phyloP scores from a whole-genome alignment of 805 yeast genomes.

The Metschnikowia peoriensis region DNA sequence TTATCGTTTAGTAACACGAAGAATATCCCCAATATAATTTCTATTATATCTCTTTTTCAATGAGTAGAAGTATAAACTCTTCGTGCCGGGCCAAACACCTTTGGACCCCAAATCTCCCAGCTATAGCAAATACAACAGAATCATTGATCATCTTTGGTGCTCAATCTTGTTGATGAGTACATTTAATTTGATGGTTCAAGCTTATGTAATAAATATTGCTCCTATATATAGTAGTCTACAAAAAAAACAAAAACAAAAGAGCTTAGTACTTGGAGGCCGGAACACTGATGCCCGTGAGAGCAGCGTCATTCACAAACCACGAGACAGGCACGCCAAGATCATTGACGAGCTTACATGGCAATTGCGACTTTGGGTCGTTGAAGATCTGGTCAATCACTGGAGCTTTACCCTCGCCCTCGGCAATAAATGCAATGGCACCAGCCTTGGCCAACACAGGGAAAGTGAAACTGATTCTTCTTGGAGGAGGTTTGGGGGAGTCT shows the following conservation, averaged over 20 bases:
- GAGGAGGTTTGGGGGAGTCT: constrained; percentile 93
- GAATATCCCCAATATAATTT: too few relatives aligned
- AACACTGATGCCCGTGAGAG: constrained; percentile 61
- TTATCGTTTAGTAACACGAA: too few relatives aligned
- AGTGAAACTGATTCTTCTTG: constrained; percentile 87
- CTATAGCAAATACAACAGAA: too few relatives aligned
- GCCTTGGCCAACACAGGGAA: constrained; percentile 67
- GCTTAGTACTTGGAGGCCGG: constrained; percentile 35
- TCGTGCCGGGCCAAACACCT: too few relatives aligned
- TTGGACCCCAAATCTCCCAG: too few relatives aligned
- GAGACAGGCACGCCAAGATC: constrained; percentile 51
- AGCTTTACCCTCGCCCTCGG: constrained; percentile 86
- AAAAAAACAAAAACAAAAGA: neutral
- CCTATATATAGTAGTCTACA: too few relatives aligned
- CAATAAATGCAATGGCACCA: constrained; percentile 68
- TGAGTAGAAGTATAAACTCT: too few relatives aligned
- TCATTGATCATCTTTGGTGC: too few relatives aligned
- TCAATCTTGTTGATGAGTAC: too few relatives aligned
- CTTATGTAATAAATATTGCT: too few relatives aligned
- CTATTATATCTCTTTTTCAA: too few relatives aligned
- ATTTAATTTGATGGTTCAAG: too few relatives aligned
- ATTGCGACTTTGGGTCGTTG: constrained; percentile 41
- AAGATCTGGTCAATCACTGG: constrained; percentile 70
- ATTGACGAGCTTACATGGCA: constrained; percentile 79
- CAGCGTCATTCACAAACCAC: constrained; percentile 87